Conservation (phyloP, 106 monocot genomes). For the Xerophyta viscosa region DNA sequence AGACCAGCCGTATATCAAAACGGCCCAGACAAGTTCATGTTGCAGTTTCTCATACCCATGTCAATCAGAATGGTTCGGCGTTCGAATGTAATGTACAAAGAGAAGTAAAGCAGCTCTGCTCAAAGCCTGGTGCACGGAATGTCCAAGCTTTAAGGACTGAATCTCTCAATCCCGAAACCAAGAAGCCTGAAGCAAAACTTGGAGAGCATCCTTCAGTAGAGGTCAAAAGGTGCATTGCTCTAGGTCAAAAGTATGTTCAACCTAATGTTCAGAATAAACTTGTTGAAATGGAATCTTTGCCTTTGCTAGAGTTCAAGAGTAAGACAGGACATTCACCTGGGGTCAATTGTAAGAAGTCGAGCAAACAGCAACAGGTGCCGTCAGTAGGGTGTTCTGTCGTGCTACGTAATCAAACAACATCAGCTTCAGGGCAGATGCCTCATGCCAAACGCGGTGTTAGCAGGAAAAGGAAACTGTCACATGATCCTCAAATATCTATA, state of each 20-base stretch:
- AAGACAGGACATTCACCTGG: no score
- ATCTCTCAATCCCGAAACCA: neutral
- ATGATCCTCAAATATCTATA: neutral
- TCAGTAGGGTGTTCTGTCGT: no score
- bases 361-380: no score
- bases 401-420: no score
- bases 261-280: slow-evolving; percentile 1
- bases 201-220: neutral
- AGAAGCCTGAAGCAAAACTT: neutral
- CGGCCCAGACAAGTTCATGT: slow-evolving; percentile 20
- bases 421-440: no score
- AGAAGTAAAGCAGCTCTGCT: neutral
- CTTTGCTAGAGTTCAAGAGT: neutral
- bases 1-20: slow-evolving; percentile 1
- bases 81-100: neutral
- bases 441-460: slow-evolving; percentile 6
- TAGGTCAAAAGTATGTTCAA: neutral
- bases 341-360: no score
- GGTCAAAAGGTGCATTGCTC: neutral
- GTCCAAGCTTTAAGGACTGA: neutral
- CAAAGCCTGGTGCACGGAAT: slow-evolving; percentile 1
- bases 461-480: slow-evolving; percentile 16
- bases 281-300: slow-evolving; percentile 1
- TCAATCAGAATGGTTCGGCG: neutral
- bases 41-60: no score